Conservation (phyloP, 352 stramenopile genomes). For the Phytopythium montanum region DNA sequence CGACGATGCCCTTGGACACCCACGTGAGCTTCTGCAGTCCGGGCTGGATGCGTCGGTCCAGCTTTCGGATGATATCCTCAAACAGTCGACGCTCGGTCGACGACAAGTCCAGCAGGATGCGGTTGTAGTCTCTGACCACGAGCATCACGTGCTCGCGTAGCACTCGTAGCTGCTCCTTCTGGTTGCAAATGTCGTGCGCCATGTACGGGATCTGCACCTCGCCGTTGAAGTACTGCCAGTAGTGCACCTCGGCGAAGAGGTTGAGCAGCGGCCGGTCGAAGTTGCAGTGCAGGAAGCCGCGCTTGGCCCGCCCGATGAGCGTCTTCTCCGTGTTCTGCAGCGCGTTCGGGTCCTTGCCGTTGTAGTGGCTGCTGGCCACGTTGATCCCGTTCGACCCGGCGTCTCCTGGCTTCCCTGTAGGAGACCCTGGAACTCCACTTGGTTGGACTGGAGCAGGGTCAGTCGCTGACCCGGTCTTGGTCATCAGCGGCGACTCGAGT, state of each 20-base stretch:
- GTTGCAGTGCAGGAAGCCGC: slow-evolving; percentile 91
- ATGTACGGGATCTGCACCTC: slow-evolving; percentile 94
- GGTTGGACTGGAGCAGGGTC: slow-evolving; percentile 4
- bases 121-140: slow-evolving; percentile 95
- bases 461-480: slow-evolving; percentile 43
- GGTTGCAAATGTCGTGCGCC: slow-evolving; percentile 94
- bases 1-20: slow-evolving; percentile 89
- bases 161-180: slow-evolving; percentile 90
- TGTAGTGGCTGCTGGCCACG: slow-evolving; percentile 19
- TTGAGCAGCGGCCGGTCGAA: slow-evolving; percentile 92
- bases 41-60: slow-evolving; percentile 91
- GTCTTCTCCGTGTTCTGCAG: slow-evolving; percentile 80
- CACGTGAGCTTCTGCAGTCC: slow-evolving; percentile 93
- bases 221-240: slow-evolving; percentile 91
- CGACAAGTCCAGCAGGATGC: slow-evolving; percentile 90
- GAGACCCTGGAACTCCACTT: slow-evolving; percentile 1
- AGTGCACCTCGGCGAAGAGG: slow-evolving; percentile 92
- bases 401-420: not conserved
- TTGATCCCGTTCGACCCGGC: slow-evolving; percentile 19
- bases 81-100: slow-evolving; percentile 91
- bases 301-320: slow-evolving; percentile 72
- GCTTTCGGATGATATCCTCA: slow-evolving; percentile 92
- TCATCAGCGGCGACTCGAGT: slow-evolving; percentile 87
- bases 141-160: slow-evolving; percentile 94
- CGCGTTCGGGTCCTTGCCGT: slow-evolving; percentile 53